Percentiles rank a stretch among this genome's conserved stretches.
Conservation (phyloP, 1,139 yeast species). For the Meyerozyma smithsonii region DNA sequence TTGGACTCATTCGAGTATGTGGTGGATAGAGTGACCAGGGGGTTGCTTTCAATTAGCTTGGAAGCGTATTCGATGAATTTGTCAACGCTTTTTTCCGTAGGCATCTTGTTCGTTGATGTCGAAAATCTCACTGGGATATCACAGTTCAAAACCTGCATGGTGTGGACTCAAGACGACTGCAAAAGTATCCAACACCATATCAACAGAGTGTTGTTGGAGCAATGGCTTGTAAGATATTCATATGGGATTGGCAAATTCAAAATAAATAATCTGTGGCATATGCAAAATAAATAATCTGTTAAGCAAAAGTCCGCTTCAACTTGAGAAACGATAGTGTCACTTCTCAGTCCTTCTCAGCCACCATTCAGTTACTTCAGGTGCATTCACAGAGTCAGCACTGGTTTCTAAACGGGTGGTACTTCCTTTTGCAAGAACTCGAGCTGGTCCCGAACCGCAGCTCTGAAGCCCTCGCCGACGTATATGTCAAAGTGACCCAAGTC, state of each 20-base stretch:
- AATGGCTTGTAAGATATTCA: no score
- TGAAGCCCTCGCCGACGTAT: background rate
- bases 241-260: no score
- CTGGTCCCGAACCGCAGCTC: background rate
- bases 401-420: background rate
- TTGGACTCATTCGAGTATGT: conserved; percentile 32
- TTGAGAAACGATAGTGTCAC: no score
- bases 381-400: no score
- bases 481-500: background rate
- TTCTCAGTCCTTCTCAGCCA: no score
- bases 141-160: background rate
- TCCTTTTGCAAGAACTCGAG: background rate
- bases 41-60: conserved; percentile 36
- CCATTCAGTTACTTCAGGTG: no score
- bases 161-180: background rate
- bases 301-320: no score
- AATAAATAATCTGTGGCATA: no score
- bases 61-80: conserved; percentile 45
- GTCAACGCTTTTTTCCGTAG: conserved; percentile 40
- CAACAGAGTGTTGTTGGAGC: no score
- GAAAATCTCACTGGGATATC: background rate
- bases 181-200: no score
- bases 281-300: no score
- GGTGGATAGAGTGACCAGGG: conserved; percentile 34
- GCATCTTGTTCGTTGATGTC: conserved; percentile 16